phyloP scores from a whole-genome alignment of 2,329 filamentous ascomycete species.

The Pyrenochaeta sp. region DNA sequence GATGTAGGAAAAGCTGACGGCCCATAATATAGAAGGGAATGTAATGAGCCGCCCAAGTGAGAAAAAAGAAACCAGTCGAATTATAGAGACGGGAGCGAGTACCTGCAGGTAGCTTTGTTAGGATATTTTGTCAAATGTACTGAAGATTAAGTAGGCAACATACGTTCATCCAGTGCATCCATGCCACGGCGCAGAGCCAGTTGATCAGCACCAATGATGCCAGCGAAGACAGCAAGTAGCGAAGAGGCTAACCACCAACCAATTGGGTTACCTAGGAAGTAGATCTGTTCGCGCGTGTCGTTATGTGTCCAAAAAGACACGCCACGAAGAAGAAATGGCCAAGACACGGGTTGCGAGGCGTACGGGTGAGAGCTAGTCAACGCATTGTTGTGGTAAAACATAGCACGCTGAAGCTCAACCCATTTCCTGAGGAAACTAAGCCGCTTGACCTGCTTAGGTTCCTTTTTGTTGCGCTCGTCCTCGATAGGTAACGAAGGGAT shows the following conservation, averaged over 20 bases:
- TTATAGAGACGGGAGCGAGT: constrained; percentile 96
- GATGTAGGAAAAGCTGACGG: constrained; percentile 95
- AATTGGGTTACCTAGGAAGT: constrained; percentile 95
- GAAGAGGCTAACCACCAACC: constrained; percentile 98
- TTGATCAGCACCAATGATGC: constrained; percentile 91
- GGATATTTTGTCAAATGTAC: constrained; percentile 3
- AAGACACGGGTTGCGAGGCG: constrained; percentile 91
- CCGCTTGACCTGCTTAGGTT: constrained; percentile 79
- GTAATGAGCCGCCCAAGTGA: constrained; percentile 97
- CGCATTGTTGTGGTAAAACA: constrained; percentile 99
- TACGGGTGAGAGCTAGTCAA: constrained; percentile 97
- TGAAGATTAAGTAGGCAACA: constrained; percentile 57
- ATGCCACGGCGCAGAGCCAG: constrained; percentile 90
- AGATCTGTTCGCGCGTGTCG: constrained; percentile 94
- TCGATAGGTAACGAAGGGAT: constrained; percentile 80
- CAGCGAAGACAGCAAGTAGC: constrained; percentile 89
- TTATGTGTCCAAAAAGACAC: constrained; percentile 99
- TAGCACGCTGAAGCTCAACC: constrained; percentile 93
- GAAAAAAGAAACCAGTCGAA: constrained; percentile 98
- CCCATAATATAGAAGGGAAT: constrained; percentile 98
- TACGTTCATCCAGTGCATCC: constrained; percentile 91
- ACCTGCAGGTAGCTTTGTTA: constrained; percentile 58
- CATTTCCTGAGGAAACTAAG: constrained; percentile 93
- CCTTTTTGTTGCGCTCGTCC: constrained; percentile 76
- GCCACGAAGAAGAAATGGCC: constrained; percentile 96